Conservation (phyloP, 2,329 filamentous ascomycete genomes). For the Colletotrichum musicola region DNA sequence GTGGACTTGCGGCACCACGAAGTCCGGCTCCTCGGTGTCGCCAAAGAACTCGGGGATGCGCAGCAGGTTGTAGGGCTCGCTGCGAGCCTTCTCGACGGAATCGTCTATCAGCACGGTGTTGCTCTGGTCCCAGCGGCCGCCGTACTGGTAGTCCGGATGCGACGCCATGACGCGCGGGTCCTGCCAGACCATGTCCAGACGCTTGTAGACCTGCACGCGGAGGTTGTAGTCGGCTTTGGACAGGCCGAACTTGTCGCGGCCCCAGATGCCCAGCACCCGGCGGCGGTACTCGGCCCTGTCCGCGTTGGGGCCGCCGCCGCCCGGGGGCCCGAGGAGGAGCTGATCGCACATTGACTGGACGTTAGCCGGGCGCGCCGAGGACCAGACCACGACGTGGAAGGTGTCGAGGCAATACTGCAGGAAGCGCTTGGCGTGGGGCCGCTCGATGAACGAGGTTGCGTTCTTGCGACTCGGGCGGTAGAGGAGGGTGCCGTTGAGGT, state of each 20-base stretch:
- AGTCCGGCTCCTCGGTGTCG: slow-evolving; percentile 51
- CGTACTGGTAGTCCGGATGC: slow-evolving; percentile 57
- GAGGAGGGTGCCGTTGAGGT: slow-evolving; percentile 93
- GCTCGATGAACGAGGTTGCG: slow-evolving; percentile 67
- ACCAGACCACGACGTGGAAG: slow-evolving; percentile 91
- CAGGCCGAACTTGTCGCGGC: slow-evolving; percentile 80
- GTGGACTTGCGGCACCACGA: slow-evolving; percentile 69
- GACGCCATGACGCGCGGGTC: slow-evolving; percentile 57
- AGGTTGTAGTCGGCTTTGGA: slow-evolving; percentile 71
- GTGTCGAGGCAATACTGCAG: slow-evolving; percentile 79
- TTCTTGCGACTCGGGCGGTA: slow-evolving; percentile 70
- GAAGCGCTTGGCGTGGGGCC: slow-evolving; percentile 78
- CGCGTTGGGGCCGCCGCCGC: background rate
- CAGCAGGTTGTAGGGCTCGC: slow-evolving; percentile 87
- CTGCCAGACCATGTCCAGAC: slow-evolving; percentile 79
- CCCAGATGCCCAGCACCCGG: slow-evolving; percentile 79
- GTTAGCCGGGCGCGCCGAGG: slow-evolving; percentile 82
- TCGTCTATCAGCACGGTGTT: slow-evolving; percentile 96
- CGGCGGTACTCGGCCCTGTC: slow-evolving; percentile 57
- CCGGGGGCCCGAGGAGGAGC: slow-evolving; percentile 62
- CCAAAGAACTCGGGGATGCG: slow-evolving; percentile 82
- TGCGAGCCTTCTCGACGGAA: slow-evolving; percentile 80
- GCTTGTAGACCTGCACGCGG: slow-evolving; percentile 91
- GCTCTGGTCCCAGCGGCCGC: slow-evolving; percentile 76
- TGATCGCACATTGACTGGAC: slow-evolving; percentile 75